Evolutionary conservation across 768 basidiomycete species (phyloP).

Genomic region (Trametes elegans): DNA sequence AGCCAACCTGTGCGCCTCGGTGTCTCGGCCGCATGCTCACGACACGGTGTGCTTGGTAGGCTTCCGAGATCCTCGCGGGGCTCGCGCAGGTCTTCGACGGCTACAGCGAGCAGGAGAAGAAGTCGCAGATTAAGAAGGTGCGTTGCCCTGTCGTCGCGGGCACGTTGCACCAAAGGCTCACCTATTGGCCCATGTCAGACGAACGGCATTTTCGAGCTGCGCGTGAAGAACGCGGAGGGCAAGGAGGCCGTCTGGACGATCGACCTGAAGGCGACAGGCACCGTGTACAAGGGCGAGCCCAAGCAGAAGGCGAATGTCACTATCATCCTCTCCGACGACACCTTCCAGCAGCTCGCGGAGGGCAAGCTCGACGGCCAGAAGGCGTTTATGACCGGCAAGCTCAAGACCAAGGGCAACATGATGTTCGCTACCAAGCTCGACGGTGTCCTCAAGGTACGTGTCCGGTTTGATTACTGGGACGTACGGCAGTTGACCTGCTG

Average conservation of each 20-base stretch:
- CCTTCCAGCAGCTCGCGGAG: slow-evolving; percentile 64
- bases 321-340: slow-evolving; percentile 74
- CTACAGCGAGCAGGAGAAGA: slow-evolving; percentile 60
- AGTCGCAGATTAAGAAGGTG: slow-evolving; percentile 75
- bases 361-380: slow-evolving; percentile 92
- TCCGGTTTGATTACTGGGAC: neutral
- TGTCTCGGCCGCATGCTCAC: no score
- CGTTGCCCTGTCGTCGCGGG: slow-evolving; percentile 9
- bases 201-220: slow-evolving; percentile 85
- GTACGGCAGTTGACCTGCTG: neutral
- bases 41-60: slow-evolving; percentile 38
- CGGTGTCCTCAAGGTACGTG: slow-evolving; percentile 70
- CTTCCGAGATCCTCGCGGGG: slow-evolving; percentile 61
- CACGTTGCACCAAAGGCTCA: neutral
- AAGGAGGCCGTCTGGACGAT: slow-evolving; percentile 85
- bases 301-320: slow-evolving; percentile 81
- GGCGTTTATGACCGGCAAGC: slow-evolving; percentile 93
- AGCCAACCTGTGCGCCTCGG: neutral
- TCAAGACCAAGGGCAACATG: slow-evolving; percentile 90
- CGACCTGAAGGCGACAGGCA: slow-evolving; percentile 84
- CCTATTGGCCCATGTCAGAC: slow-evolving; percentile 43
- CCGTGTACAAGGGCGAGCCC: slow-evolving; percentile 69
- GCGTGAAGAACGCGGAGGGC: slow-evolving; percentile 69
- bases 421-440: slow-evolving; percentile 94
- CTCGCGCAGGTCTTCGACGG: slow-evolving; percentile 52